A percentile compares a stretch with the other conserved stretches of the same genome.
phyloP scores from a whole-genome alignment of 2,329 filamentous ascomycete species.

The Botrytis elliptica region DNA sequence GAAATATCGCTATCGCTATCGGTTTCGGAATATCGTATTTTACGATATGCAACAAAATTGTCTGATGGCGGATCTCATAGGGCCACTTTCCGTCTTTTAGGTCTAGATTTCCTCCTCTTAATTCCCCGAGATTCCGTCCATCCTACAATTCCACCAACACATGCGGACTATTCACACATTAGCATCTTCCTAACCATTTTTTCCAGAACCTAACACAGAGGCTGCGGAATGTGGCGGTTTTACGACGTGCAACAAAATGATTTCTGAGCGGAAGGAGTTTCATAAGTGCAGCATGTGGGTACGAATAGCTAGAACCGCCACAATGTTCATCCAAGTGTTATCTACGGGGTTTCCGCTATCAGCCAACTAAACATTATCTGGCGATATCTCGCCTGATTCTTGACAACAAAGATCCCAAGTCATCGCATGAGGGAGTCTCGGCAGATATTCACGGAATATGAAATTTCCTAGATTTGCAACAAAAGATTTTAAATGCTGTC shows the following conservation, averaged over 20 bases:
- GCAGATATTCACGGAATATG: slow-evolving; percentile 8
- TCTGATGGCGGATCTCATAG: too few species aligned
- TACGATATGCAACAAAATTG: background rate
- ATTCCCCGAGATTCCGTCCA: background rate
- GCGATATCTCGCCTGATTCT: background rate
- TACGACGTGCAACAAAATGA: slow-evolving; percentile 4
- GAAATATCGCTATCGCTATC: background rate
- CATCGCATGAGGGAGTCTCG: background rate
- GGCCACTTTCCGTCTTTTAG: background rate
- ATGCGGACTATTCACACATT: background rate
- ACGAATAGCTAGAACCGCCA: background rate
- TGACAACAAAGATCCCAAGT: background rate
- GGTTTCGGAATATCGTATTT: background rate
- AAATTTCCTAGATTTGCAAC: slow-evolving; percentile 7
- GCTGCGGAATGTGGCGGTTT: slow-evolving; percentile 17
- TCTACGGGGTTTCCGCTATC: background rate
- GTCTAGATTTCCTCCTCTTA: background rate
- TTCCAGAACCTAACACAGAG: background rate
- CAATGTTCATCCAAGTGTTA: background rate
- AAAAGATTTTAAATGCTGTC: background rate
- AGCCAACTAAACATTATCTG: background rate
- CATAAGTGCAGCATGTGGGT: background rate
- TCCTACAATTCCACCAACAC: background rate
- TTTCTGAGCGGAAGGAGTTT: background rate
- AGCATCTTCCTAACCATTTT: background rate